Conservation (phyloP, 139 green algal genomes). For the Chlorella vulgaris region DNA sequence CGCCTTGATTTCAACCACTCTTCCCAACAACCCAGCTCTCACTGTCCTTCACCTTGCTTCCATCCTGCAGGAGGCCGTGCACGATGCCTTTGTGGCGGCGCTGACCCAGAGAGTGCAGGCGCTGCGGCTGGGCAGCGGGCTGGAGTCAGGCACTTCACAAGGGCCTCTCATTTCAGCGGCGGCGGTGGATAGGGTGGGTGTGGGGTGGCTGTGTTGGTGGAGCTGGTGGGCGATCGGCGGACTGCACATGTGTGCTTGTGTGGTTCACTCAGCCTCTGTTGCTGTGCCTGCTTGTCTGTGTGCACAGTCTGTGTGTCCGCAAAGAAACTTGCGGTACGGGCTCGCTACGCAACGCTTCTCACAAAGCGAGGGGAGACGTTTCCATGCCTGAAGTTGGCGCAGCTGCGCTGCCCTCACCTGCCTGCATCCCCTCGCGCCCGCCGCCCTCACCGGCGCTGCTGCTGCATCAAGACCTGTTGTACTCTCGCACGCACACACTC, state of each 20-base stretch:
- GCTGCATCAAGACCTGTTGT: too few species aligned
- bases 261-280: too few species aligned
- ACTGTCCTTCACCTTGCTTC: background rate
- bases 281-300: too few species aligned
- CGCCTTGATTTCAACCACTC: background rate
- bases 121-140: constrained; percentile 79
- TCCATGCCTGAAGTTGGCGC: too few species aligned
- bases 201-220: background rate
- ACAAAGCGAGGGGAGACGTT: too few species aligned
- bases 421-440: too few species aligned
- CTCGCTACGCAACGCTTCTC: too few species aligned
- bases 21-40: background rate
- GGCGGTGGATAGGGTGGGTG: constrained; percentile 60
- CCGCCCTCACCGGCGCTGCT: too few species aligned
- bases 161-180: constrained; percentile 86
- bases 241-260: background rate
- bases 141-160: constrained; percentile 66
- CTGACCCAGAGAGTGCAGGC: constrained; percentile 56
- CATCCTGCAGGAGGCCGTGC: constrained; percentile 51
- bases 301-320: too few species aligned
- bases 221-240: background rate
- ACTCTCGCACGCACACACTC: too few species aligned
- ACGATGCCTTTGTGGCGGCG: constrained; percentile 58
- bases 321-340: too few species aligned
- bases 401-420: too few species aligned